Percentiles rank a stretch among this genome's conserved stretches.
Conservation (phyloP, 1,139 yeast species). For the Casaregolazyma suthepensis region DNA sequence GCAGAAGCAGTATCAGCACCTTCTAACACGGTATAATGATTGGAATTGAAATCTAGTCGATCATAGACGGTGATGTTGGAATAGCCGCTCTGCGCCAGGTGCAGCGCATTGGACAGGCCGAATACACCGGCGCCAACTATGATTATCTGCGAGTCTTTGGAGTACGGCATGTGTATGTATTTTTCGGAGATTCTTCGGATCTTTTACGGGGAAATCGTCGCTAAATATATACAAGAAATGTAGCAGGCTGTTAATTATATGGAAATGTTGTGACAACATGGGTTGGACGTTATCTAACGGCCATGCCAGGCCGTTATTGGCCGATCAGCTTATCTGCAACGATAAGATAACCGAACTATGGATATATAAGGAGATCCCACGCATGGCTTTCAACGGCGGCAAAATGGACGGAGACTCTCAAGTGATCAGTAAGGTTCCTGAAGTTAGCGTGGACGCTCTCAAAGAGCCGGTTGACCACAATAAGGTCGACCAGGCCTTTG, state of each 20-base stretch:
- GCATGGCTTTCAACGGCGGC: neutral
- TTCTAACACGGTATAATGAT: slow-evolving; percentile 15
- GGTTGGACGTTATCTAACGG: neutral
- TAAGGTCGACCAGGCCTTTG: slow-evolving; percentile 17
- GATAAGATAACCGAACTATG: neutral
- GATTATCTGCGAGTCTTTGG: slow-evolving; percentile 20
- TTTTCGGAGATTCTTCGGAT: neutral
- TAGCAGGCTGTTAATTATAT: neutral
- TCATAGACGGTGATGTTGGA: slow-evolving; percentile 33
- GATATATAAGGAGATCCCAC: neutral
- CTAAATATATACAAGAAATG: neutral
- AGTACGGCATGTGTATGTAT: neutral
- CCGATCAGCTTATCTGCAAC: neutral
- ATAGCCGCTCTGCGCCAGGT: slow-evolving; percentile 25
- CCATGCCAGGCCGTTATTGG: neutral
- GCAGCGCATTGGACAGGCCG: slow-evolving; percentile 41
- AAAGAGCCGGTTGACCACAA: neutral
- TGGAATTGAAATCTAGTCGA: slow-evolving; percentile 35
- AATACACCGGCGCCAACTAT: slow-evolving; percentile 43
- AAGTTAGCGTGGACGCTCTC: neutral
- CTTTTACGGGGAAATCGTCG: neutral
- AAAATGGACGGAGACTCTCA: neutral
- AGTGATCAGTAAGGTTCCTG: neutral
- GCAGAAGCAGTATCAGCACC: slow-evolving; percentile 34
- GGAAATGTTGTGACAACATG: neutral